Percentiles rank a stretch among this genome's conserved stretches.
phyloP scores from a whole-genome alignment of 1,284 basidiomycete species.

The Microbotryomycetes sp. region DNA sequence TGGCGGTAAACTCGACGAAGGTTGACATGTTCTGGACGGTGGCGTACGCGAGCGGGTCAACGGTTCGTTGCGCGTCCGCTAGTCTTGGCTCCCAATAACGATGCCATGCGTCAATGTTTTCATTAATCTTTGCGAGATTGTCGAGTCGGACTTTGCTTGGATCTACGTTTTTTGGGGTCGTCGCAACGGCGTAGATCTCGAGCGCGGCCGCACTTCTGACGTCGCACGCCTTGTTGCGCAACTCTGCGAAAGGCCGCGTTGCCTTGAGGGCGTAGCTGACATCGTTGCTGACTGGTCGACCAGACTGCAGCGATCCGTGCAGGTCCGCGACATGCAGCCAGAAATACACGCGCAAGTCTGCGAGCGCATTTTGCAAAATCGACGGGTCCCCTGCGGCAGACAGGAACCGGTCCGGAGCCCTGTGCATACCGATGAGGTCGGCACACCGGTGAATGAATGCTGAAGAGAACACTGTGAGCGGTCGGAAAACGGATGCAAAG shows the following conservation, averaged over 20 bases:
- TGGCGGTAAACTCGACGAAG: constrained; percentile 21
- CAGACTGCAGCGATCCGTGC: constrained; percentile 22
- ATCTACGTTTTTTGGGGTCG: constrained; percentile 6
- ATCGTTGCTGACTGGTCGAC: constrained; percentile 16
- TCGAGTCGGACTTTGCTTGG: constrained; percentile 17
- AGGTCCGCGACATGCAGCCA: constrained; percentile 15
- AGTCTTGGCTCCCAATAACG: constrained; percentile 23
- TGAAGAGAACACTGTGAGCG: too few relatives aligned
- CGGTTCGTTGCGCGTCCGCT: constrained; percentile 11
- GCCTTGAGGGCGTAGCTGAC: constrained; percentile 11
- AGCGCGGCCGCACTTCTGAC: constrained; percentile 15
- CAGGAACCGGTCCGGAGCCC: constrained; percentile 5
- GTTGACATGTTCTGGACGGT: constrained; percentile 11
- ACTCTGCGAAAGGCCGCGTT: constrained; percentile 11
- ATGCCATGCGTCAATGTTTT: constrained; percentile 19
- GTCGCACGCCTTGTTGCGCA: constrained; percentile 17
- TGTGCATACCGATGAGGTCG: constrained; percentile 13
- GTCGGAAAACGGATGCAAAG: too few relatives aligned
- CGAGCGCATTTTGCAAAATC: not conserved
- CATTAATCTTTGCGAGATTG: constrained; percentile 20
- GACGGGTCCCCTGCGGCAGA: not conserved
- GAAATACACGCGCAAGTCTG: constrained; percentile 5
- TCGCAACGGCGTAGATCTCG: constrained; percentile 25
- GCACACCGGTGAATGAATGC: constrained; percentile 17
- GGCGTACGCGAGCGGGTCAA: constrained; percentile 26